These are phyloP conservation scores for Triticum timopheevii DNA, from an alignment of 176 grass and related monocot species.

Conservation along the genomic window DNA sequence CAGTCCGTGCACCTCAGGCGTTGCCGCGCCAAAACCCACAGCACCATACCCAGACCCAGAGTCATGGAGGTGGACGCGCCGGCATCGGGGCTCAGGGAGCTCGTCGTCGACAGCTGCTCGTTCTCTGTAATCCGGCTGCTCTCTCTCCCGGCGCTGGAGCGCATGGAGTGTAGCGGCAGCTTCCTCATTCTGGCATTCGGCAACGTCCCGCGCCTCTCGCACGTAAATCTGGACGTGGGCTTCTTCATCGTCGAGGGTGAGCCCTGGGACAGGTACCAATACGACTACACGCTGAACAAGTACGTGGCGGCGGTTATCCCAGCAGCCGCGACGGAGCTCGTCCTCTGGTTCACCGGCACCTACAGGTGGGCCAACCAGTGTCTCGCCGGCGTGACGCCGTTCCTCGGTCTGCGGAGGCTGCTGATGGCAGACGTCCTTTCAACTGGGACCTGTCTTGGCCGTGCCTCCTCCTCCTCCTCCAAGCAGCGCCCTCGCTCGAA, in stretches of 20 bases:
- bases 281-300: background rate
- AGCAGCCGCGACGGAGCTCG: background rate
- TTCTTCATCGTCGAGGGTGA: background rate
- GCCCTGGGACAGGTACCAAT: background rate
- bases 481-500: background rate
- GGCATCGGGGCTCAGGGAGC: background rate
- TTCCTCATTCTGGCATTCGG: too few species aligned
- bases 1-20: background rate
- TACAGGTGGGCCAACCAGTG: background rate
- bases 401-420: background rate
- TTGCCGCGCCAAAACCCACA: background rate
- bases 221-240: too few species aligned
- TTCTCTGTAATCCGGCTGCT: background rate
- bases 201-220: too few species aligned
- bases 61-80: background rate
- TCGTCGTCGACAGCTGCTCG: background rate
- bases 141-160: background rate
- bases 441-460: background rate
- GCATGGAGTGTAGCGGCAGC: too few species aligned
- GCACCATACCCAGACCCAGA: too few species aligned
- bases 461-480: background rate
- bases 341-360: background rate
- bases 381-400: background rate
- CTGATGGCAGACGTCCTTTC: background rate
- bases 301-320: background rate